Conservation (phyloP, 345 rosid genomes). For the Gossypium bickii region DNA sequence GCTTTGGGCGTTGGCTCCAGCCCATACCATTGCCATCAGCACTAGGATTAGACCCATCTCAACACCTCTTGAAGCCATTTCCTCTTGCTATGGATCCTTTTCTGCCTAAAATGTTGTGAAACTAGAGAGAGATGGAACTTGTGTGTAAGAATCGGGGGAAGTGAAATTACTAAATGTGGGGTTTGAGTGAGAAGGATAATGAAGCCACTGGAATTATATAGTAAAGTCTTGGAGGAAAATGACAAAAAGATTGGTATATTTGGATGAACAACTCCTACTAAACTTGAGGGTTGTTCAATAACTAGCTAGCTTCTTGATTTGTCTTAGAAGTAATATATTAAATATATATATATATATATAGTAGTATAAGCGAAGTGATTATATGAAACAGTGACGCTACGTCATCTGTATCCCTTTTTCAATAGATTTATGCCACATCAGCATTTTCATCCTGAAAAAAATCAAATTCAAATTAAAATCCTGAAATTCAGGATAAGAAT, state of each 20-base stretch:
- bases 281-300: conserved; percentile 13
- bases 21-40: conserved; percentile 27
- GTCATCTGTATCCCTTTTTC: too few species aligned
- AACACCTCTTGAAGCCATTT: conserved; percentile 30
- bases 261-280: conserved; percentile 30
- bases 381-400: too few species aligned
- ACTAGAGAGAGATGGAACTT: neutral
- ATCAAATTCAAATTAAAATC: too few species aligned
- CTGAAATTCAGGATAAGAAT: too few species aligned
- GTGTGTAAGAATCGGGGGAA: conserved; percentile 16
- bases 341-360: too few species aligned
- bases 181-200: conserved; percentile 17
- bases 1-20: conserved; percentile 30
- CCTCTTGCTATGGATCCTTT: neutral
- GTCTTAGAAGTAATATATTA: too few species aligned
- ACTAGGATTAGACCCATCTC: conserved; percentile 24
- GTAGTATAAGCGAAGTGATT: too few species aligned
- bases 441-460: too few species aligned
- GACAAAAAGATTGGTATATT: conserved; percentile 25
- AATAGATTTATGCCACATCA: too few species aligned
- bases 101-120: neutral
- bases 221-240: conserved; percentile 1
- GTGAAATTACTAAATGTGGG: neutral
- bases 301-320: conserved; percentile 3
- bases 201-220: conserved; percentile 12